These are phyloP conservation scores for Alternaria infectoria DNA, from an alignment of 2,329 filamentous ascomycete genomes.

Conservation along the genomic window DNA sequence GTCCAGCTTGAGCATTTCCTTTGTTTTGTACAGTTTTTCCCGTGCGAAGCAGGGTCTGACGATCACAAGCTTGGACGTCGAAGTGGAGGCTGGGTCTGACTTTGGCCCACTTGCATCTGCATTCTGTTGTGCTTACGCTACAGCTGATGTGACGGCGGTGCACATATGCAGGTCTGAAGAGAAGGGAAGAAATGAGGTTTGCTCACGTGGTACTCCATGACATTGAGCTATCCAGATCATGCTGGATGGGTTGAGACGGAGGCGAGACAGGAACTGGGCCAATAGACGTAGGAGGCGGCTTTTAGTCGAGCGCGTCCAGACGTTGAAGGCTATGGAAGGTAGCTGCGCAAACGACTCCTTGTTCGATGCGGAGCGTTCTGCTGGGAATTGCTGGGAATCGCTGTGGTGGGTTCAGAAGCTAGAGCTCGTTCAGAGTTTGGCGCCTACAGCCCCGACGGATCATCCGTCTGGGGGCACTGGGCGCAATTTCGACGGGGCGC, in stretches of 20 bases:
- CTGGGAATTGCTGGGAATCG: no score
- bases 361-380: not conserved
- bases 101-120: constrained; percentile 3
- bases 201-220: constrained; percentile 21
- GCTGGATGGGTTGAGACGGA: constrained; percentile 39
- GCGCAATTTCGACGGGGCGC: not conserved
- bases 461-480: not conserved
- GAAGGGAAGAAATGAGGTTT: not conserved
- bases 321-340: constrained; percentile 5
- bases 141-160: not conserved
- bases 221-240: constrained; percentile 26
- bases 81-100: not conserved
- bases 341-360: not conserved
- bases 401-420: no score
- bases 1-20: not conserved
- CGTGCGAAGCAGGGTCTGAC: not conserved
- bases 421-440: not conserved
- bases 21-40: not conserved
- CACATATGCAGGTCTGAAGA: not conserved
- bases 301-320: constrained; percentile 13
- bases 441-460: not conserved
- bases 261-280: constrained; percentile 38
- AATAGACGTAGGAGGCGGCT: constrained; percentile 25
- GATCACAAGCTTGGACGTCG: constrained; percentile 1
- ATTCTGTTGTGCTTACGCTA: not conserved